Evolutionary conservation across 768 basidiomycete genomes (phyloP), one percentile per base, ranked within the genome.

Genomic region (Lentinula guzmanii): DNA sequence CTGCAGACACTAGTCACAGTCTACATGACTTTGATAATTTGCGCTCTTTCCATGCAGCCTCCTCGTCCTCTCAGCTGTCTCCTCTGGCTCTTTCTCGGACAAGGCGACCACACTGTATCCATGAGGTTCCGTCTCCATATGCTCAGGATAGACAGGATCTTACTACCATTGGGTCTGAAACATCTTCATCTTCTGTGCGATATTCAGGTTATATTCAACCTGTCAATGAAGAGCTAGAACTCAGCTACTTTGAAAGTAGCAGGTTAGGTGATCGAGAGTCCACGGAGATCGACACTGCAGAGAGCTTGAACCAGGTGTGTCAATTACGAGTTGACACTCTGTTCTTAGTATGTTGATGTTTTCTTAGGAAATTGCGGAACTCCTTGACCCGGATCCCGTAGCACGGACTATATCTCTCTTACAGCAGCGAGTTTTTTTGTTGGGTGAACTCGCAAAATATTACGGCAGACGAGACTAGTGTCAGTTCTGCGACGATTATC

Each of bases 361-460:
- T 28, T 28, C 28, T 28, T 28, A 28, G 28, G 34, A 11, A 15
- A 58, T 56, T 52, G 55, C 45, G 8, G 42, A 24, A 55, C 52
- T 5, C 52, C 65, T 21, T 5, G 42, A 68, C 9, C 62, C 65
- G 43, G 66, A 71, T 55, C 71, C 74, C 43, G 70, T 72, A 21
- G 69, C 66, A 16, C 75, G 79, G 41, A 85, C 83, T 1, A 70
- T 81, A 16, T 74, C 79, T 11, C 75, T 89, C 6, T 62, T 87
- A 16, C 79, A 82, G 15, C 84, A 88, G 64, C 82, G 86, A 0
- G 84, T 86, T 0, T 72, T 77, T 42, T 67, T 89, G 24, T 69
- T 86, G 48, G 78, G 77, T 4, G 82, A 85, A 67, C 68, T 89
- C 10, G 84, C 85, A 0, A 75, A 73, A 10, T 65, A 86, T 41